Conservation (phyloP, 83 land plant genomes). For the Picea mariana region DNA sequence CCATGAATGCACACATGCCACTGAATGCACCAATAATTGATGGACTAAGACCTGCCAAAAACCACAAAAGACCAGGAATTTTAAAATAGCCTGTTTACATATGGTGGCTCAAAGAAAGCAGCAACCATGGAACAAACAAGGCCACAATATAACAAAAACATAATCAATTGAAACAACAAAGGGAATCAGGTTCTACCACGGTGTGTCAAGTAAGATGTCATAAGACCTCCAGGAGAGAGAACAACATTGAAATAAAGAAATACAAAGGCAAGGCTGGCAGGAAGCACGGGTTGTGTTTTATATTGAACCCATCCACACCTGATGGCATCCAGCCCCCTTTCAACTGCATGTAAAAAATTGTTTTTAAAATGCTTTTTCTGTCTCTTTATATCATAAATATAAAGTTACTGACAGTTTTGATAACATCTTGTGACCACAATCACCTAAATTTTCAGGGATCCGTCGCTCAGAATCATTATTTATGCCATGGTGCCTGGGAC, state of each 20-base stretch:
- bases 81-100: neutral
- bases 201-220: conserved; percentile 93
- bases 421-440: neutral
- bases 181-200: conserved; percentile 53
- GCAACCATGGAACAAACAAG: neutral
- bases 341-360: conserved; percentile 36
- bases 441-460: conserved; percentile 10
- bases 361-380: neutral
- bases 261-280: conserved; percentile 96
- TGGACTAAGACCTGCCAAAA: conserved; percentile 78
- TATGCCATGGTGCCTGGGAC: conserved; percentile 37
- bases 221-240: conserved; percentile 92
- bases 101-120: neutral
- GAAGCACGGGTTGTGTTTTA: conserved; percentile 85
- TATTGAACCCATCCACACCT: conserved; percentile 89
- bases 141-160: conserved; percentile 5
- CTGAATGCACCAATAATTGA: conserved; percentile 90
- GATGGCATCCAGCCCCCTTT: conserved; percentile 61
- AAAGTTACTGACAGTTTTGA: neutral
- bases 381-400: neutral
- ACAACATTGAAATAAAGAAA: conserved; percentile 93
- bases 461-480: neutral
- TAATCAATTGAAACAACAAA: neutral
- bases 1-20: conserved; percentile 97
- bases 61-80: conserved; percentile 1